Percentiles rank a stretch among this genome's conserved stretches.
Evolutionary conservation across 345 rosid species (phyloP).

Genomic region (Arabidopsis thaliana): TAIR10.1 NC_003070.9:2174001-2174500

Average conservation of each 20-base stretch:
- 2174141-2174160: neutral
- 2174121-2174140: constrained; percentile 33
- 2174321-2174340: constrained; percentile 75
- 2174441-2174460: constrained; percentile 81
- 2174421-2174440: constrained; percentile 71
- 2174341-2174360: constrained; percentile 78
- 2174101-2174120: constrained; percentile 13
- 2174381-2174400: constrained; percentile 71
- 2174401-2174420: constrained; percentile 72
- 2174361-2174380: constrained; percentile 69
- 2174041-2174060: neutral
- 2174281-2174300: constrained; percentile 39
- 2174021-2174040: constrained; percentile 3
- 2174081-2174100: neutral
- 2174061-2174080: constrained; percentile 18
- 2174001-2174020: constrained; percentile 21
- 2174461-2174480: constrained; percentile 80
- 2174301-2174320: constrained; percentile 58
- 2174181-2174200: neutral
- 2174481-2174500: constrained; percentile 79
- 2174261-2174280: constrained; percentile 36
- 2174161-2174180: constrained; percentile 1
- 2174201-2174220: constrained; percentile 37
- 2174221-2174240: constrained; percentile 29
- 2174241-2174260: constrained; percentile 32